These are phyloP conservation scores for Emmonsiellopsis sp. DNA, from an alignment of 2,329 filamentous ascomycete species.

Conservation along the genomic window DNA sequence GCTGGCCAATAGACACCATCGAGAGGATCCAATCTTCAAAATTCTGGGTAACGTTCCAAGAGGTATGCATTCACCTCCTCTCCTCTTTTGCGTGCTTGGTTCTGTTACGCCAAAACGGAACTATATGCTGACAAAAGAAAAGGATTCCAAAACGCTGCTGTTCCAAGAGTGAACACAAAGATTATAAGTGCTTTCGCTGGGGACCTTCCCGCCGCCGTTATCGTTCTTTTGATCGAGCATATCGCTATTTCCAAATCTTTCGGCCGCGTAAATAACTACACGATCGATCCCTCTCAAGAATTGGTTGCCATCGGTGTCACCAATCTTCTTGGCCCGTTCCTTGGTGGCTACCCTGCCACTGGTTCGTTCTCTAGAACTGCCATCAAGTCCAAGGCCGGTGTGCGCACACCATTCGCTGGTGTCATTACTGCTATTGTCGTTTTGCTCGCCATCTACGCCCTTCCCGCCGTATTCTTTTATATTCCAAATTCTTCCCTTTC, in stretches of 20 bases:
- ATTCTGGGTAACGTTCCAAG: conserved; percentile 70
- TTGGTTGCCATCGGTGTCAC: conserved; percentile 87
- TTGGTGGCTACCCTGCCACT: conserved; percentile 85
- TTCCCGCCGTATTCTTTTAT: conserved; percentile 86
- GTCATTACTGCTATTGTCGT: conserved; percentile 80
- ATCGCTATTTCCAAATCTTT: conserved; percentile 97
- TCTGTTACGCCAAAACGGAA: neutral
- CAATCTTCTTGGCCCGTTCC: conserved; percentile 82
- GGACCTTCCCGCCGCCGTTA: conserved; percentile 74
- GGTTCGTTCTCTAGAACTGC: conserved; percentile 94
- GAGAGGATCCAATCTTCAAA: conserved; percentile 56
- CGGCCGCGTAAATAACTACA: conserved; percentile 90
- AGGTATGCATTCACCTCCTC: conserved; percentile 37
- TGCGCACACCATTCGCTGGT: conserved; percentile 82
- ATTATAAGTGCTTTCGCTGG: conserved; percentile 60
- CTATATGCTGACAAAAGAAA: neutral
- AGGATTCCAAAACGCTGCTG: conserved; percentile 71
- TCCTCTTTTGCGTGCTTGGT: neutral
- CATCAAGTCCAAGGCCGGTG: conserved; percentile 94
- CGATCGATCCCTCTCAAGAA: conserved; percentile 90
- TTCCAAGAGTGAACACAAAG: conserved; percentile 56
- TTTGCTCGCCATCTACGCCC: conserved; percentile 77
- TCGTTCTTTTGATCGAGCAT: conserved; percentile 93
- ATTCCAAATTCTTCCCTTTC: conserved; percentile 74
- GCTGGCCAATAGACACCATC: conserved; percentile 63